Conservation (phyloP, 768 basidiomycete species). For the Fomitopsis pulvina region DNA sequence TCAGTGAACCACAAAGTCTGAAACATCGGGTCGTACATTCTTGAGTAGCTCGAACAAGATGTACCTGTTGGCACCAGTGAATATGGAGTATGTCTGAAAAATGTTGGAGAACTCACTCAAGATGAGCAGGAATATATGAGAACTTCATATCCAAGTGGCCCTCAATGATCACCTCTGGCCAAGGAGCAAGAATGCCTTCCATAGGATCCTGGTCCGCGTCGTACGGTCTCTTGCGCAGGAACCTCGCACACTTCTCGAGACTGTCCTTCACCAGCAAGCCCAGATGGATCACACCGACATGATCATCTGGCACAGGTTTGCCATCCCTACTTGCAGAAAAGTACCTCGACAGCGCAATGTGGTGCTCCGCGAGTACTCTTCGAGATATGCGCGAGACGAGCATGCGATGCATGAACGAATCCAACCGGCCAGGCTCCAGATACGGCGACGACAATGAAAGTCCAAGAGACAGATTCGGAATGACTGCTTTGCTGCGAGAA, state of each 20-base stretch:
- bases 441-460: conserved; percentile 80
- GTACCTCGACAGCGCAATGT: conserved; percentile 70
- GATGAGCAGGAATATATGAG: conserved; percentile 80
- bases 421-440: conserved; percentile 70
- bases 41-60: conserved; percentile 87
- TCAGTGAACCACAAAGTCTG: background rate
- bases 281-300: conserved; percentile 84
- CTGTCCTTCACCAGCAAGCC: conserved; percentile 62
- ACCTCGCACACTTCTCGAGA: conserved; percentile 58
- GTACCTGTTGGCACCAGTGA: conserved; percentile 41
- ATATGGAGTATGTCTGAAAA: background rate
- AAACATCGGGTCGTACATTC: conserved; percentile 47
- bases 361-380: conserved; percentile 84
- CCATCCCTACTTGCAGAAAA: conserved; percentile 27
- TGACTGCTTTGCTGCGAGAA: conserved; percentile 57
- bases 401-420: conserved; percentile 89
- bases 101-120: conserved; percentile 51
- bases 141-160: conserved; percentile 68
- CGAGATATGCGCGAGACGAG: conserved; percentile 85
- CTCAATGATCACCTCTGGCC: conserved; percentile 66
- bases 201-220: conserved; percentile 34
- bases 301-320: conserved; percentile 30
- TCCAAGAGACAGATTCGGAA: conserved; percentile 77
- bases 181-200: conserved; percentile 25
- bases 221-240: conserved; percentile 45